Evolutionary conservation across 2,329 filamentous ascomycete genomes (phyloP).

Genomic region (Teratosphaeria zuluensis): DNA sequence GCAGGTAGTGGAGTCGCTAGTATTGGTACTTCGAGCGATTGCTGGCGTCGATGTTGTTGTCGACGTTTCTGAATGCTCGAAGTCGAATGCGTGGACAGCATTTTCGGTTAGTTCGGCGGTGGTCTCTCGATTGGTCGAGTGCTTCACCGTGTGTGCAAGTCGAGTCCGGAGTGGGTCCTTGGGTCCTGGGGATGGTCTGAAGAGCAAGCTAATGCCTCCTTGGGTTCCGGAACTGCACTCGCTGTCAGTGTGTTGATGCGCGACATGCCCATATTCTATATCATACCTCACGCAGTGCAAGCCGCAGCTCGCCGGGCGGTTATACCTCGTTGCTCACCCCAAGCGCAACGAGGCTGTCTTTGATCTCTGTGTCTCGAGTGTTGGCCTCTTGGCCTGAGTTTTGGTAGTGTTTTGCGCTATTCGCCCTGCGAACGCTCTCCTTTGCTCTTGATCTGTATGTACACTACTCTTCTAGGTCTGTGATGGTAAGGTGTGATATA

Average conservation of each 20-base stretch:
- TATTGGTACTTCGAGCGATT: slow-evolving; percentile 71
- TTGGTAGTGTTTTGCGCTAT: neutral
- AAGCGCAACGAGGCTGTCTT: neutral
- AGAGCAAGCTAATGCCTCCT: slow-evolving; percentile 23
- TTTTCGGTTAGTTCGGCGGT: slow-evolving; percentile 31
- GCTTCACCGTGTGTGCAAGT: slow-evolving; percentile 40
- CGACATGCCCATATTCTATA: slow-evolving; percentile 32
- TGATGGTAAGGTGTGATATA: neutral
- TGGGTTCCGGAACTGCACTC: slow-evolving; percentile 19
- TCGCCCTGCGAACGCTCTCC: neutral
- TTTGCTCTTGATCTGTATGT: neutral
- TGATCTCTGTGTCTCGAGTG: neutral
- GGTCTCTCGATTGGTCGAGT: neutral
- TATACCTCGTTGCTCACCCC: neutral
- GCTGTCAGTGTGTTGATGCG: slow-evolving; percentile 6
- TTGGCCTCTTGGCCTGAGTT: slow-evolving; percentile 2
- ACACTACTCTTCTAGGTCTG: neutral
- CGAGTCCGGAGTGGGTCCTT: slow-evolving; percentile 47
- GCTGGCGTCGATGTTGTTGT: slow-evolving; percentile 74
- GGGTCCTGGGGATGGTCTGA: slow-evolving; percentile 24
- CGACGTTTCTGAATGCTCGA: slow-evolving; percentile 64
- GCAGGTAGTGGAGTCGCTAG: slow-evolving; percentile 54
- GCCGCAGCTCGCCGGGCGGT: slow-evolving; percentile 64
- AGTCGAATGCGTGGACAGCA: slow-evolving; percentile 65
- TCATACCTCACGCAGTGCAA: slow-evolving; percentile 74